Evolutionary conservation across 1,284 basidiomycete genomes (phyloP).

Genomic region (Irpex sp.): DNA sequence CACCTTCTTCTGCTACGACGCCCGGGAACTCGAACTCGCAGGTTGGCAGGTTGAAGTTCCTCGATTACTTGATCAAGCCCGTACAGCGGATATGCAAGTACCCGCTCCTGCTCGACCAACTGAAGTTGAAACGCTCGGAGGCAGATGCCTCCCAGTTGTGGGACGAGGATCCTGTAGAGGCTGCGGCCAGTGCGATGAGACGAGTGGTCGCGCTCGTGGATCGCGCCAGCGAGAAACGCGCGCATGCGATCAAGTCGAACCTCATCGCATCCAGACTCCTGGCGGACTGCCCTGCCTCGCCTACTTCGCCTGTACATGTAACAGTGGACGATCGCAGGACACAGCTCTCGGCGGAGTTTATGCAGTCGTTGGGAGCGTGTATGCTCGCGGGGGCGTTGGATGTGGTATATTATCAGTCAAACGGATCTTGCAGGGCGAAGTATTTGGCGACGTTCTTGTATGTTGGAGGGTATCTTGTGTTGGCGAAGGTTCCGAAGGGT

Average conservation of each 20-base stretch:
- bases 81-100: slow-evolving; percentile 91
- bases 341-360: slow-evolving; percentile 47
- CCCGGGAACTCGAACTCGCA: slow-evolving; percentile 16
- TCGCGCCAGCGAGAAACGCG: slow-evolving; percentile 48
- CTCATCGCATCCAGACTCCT: slow-evolving; percentile 67
- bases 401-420: slow-evolving; percentile 60
- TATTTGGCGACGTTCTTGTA: slow-evolving; percentile 90
- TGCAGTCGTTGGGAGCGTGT: slow-evolving; percentile 71
- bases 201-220: slow-evolving; percentile 54
- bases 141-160: background rate
- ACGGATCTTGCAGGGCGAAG: slow-evolving; percentile 58
- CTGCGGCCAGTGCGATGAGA: slow-evolving; percentile 60
- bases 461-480: slow-evolving; percentile 76
- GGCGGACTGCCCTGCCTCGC: slow-evolving; percentile 10
- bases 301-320: slow-evolving; percentile 9
- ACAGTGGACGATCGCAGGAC: slow-evolving; percentile 8
- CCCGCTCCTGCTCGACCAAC: slow-evolving; percentile 79
- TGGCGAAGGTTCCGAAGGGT: slow-evolving; percentile 82
- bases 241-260: slow-evolving; percentile 58
- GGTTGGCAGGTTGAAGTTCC: slow-evolving; percentile 51
- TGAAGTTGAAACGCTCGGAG: slow-evolving; percentile 37
- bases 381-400: slow-evolving; percentile 80
- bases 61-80: slow-evolving; percentile 88
- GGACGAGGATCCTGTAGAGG: slow-evolving; percentile 9
- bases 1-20: slow-evolving; percentile 2